Base-by-base conservation (phyloP, 2,329 filamentous ascomycete species). In the Triangularia verruculosa region DNA sequence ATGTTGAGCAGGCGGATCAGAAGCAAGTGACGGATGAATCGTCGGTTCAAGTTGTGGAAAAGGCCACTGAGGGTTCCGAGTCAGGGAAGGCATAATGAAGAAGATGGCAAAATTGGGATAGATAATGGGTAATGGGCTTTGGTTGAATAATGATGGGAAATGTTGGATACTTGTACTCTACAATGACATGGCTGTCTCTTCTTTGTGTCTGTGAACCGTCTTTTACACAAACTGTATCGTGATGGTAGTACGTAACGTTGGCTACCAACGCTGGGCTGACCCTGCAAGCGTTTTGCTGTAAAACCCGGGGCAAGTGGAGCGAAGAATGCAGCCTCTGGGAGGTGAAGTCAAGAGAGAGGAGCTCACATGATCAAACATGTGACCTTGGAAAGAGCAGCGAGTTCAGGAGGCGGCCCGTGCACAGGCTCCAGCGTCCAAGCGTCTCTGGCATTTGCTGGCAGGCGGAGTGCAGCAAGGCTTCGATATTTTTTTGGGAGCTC, bases 401-500 rank as follows among this genome's bases (percentile, higher is more conserved):
- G n/a, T 8, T 47, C 39, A 20, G 39, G 22, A 54, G 12, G 25
- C 27, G 51, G 64, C 39, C 52, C 57, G 59, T 66, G 61, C 59
- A 54, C 51, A 61, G 59, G 59, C 53, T 43, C 52, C 53, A 56
- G 30, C 54, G 54, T 53, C 30, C 58, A 57, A 59, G 47, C 47
- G 47, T 22, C 47, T n/a, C 34, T 39, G 34, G 34, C 34, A 39
- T 4, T 20, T 7, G n/a, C 39, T 47, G 39, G 39, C 39, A 20
- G 39, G 39, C n/a, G 39, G 39, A 47, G 39, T 17, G 22, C 51
- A 54, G 22, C 51, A 59, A 67, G 68, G 62, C 67, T 68, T 69
- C 67, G 66, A 70, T 68, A 69, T 60, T 70, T 70, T 70, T 67
- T 67, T 63, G 66, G 66, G 51, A 64, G 51, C 20, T 24, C 51